Evolutionary conservation across 345 rosid genomes (phyloP).

Genomic region (Citropsis articulata): DNA sequence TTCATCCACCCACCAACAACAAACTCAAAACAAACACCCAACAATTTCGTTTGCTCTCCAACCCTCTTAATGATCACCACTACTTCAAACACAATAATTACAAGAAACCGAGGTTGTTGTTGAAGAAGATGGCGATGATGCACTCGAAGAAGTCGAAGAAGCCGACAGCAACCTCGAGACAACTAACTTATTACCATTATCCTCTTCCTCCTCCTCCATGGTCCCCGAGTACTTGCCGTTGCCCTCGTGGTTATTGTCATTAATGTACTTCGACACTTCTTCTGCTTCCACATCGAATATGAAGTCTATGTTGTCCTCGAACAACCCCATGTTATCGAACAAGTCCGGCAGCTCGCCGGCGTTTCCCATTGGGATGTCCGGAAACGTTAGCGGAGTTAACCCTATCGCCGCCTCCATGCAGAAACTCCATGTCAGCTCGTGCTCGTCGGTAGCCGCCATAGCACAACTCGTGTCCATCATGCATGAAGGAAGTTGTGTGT

Average conservation of each 20-base stretch:
- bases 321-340: constrained; percentile 57
- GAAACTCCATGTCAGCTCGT: constrained; percentile 59
- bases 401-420: constrained; percentile 46
- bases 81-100: constrained; percentile 42
- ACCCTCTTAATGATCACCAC: neutral
- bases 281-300: constrained; percentile 42
- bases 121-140: constrained; percentile 34
- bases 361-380: constrained; percentile 37
- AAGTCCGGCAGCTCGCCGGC: constrained; percentile 52
- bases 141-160: constrained; percentile 4
- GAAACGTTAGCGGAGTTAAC: constrained; percentile 33
- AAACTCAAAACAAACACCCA: constrained; percentile 14
- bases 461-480: constrained; percentile 31
- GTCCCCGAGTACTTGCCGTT: neutral
- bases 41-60: neutral
- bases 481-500: constrained; percentile 29
- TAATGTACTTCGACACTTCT: neutral
- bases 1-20: constrained; percentile 6
- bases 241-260: constrained; percentile 14
- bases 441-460: constrained; percentile 21
- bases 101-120: constrained; percentile 50
- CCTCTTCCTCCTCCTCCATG: constrained; percentile 20
- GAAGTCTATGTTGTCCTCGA: constrained; percentile 76
- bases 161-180: constrained; percentile 29
- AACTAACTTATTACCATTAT: constrained; percentile 15